Evolutionary conservation across 2,329 filamentous ascomycete genomes (phyloP).

Genomic region (Leptographium lundbergii): DNA sequence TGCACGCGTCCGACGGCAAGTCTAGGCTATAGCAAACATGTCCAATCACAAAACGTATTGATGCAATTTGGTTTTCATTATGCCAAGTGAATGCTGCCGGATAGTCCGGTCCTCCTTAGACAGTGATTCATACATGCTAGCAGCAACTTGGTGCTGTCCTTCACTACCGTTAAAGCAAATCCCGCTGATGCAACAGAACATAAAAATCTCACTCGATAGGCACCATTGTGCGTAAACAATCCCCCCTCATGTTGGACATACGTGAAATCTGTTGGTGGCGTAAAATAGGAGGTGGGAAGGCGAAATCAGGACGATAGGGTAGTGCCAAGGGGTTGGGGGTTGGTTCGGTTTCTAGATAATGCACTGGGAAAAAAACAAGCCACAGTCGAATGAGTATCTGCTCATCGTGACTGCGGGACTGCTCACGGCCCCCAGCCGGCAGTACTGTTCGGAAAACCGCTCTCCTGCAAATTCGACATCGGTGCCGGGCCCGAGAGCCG

Average conservation of each 20-base stretch:
- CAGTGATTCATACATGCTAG: background rate
- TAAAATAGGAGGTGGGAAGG: background rate
- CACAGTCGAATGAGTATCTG: background rate
- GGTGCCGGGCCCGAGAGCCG: background rate
- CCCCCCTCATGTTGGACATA: background rate
- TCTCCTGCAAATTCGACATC: background rate
- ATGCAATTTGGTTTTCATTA: background rate
- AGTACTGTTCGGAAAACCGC: background rate
- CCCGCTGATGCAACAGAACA: conserved; percentile 1
- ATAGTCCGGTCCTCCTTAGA: background rate
- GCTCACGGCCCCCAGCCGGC: background rate
- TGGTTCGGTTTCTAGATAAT: no score
- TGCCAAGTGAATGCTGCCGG: background rate
- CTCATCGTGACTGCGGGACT: background rate
- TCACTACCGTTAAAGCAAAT: background rate
- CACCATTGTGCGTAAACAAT: background rate
- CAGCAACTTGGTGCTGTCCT: background rate
- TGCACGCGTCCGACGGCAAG: conserved; percentile 4
- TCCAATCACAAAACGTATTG: background rate
- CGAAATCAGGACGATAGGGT: no score
- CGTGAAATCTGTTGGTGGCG: background rate
- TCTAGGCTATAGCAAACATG: conserved; percentile 5
- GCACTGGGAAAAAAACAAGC: background rate
- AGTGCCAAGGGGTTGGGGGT: no score
- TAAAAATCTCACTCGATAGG: no score